phyloP scores from a whole-genome alignment of 805 yeast species.

The Saccharomycopsis vini region DNA sequence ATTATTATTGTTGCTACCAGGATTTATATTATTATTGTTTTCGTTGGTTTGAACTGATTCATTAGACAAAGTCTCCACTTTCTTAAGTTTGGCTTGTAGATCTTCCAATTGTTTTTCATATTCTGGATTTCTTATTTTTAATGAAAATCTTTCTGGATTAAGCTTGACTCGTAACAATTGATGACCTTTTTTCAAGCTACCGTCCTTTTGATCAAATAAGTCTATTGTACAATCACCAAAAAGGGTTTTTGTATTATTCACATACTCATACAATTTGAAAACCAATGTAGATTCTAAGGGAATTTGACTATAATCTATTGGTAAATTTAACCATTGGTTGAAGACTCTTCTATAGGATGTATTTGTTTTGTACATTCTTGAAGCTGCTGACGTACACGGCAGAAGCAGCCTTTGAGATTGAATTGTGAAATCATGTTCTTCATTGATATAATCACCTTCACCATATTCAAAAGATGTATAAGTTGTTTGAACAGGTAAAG shows the following conservation, averaged over 20 bases:
- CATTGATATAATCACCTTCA: no score
- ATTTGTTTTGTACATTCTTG: not conserved
- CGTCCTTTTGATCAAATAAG: conserved; percentile 47
- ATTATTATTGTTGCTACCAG: no score
- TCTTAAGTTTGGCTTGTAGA: conserved; percentile 9
- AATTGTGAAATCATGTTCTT: no score
- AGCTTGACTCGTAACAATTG: conserved; percentile 49
- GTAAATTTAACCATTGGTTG: conserved; percentile 67
- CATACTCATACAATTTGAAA: conserved; percentile 61
- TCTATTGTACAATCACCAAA: conserved; percentile 56
- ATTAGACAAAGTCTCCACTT: conserved; percentile 8
- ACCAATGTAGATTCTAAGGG: conserved; percentile 51
- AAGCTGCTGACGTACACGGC: not conserved
- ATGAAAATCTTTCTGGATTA: conserved; percentile 41
- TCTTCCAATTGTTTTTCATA: conserved; percentile 13
- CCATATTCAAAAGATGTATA: conserved; percentile 12
- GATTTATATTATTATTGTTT: conserved; percentile 1
- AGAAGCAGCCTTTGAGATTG: no score
- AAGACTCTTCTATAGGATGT: conserved; percentile 35
- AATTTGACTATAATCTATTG: conserved; percentile 65
- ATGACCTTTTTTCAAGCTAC: conserved; percentile 61
- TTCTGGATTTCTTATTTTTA: not conserved
- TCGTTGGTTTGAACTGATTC: not conserved
- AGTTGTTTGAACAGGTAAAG: conserved; percentile 14
- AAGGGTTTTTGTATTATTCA: conserved; percentile 39